Evolutionary conservation across 345 rosid genomes (phyloP), one percentile per base, ranked within the genome.

Genomic region (Trapa bicornis): DNA sequence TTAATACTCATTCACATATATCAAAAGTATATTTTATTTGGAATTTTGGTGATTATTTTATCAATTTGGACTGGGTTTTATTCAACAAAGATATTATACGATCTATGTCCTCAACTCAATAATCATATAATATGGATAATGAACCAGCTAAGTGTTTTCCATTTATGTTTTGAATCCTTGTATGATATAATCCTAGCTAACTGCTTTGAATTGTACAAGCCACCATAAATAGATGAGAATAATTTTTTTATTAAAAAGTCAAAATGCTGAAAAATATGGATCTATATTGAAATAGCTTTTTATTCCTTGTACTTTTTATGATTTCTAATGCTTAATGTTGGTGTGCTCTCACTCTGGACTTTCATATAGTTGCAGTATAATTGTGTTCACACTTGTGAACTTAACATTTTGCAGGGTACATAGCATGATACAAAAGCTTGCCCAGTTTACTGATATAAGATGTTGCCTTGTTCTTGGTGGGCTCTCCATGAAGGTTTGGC

Each of bases 401-500:
- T 58, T 15, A 58, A 32, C 33, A 36, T 58, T 58, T 15, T 76
- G 61, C 79, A 94, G 99, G 91, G 92, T 94, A 74, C 99, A 94
- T 67, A 87, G 96, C 75, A 92, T 92, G 98, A 79, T 79, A 64
- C 89, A 87, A 81, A 91, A 90, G 74, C 80, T 93, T 67, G 85
- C 96, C 37, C 95, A 88, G 67, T 93, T 84, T 73, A 91, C 97
- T 2, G 95, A 94, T 76, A 87, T 91, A 61, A 81, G 95, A 71
- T 94, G 95, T 74, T 90, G 97, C 75, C 78, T 87, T 78, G 78
- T 94, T 75, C 95, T 94, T 67, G 99, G 99, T 53, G 99, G 99
- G 65, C 95, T 94, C 73, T 85, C 97, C 58, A 74, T 82, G 14
- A 87, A 90, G 97, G 99, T 94, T 70, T 54, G 82, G 57, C 73